Percentiles rank a stretch among this genome's conserved stretches.
Conservation (phyloP, 2,329 filamentous ascomycete genomes). For the Gaeumannomyces tritici region DNA sequence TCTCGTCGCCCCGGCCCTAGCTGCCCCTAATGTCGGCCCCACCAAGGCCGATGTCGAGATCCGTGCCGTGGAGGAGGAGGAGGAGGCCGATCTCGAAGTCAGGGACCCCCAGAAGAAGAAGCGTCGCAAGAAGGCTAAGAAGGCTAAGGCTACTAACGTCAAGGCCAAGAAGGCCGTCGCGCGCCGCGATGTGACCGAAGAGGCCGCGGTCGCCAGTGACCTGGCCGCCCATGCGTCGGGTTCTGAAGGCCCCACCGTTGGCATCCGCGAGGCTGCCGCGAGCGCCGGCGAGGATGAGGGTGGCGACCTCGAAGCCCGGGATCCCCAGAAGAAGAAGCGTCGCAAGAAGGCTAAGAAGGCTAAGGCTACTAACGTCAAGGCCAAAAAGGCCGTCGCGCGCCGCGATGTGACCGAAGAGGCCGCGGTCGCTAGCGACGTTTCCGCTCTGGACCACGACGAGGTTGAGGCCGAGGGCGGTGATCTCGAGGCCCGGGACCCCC, state of each 20-base stretch:
- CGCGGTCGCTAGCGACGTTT: too few species aligned
- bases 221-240: neutral
- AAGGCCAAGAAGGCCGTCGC: too few species aligned
- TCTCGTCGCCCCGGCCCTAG: slow-evolving; percentile 15
- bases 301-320: too few species aligned
- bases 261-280: neutral
- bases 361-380: neutral
- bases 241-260: neutral
- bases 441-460: too few species aligned
- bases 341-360: slow-evolving; percentile 2
- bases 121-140: slow-evolving; percentile 1
- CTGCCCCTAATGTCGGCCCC: slow-evolving; percentile 11
- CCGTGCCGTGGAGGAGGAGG: slow-evolving; percentile 7
- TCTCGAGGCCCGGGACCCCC: neutral
- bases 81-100: too few species aligned
- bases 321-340: slow-evolving; percentile 8
- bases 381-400: too few species aligned
- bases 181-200: neutral
- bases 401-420: too few species aligned
- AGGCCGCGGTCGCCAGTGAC: too few species aligned
- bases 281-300: too few species aligned
- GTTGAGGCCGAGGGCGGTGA: too few species aligned
- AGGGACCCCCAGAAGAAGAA: slow-evolving; percentile 7
- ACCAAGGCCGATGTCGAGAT: slow-evolving; percentile 4
- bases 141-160: neutral